Evolutionary conservation across 2,329 filamentous ascomycete species (phyloP), one percentile per base, ranked within the genome.

Genomic region (Sporothrix euskadiensis): DNA sequence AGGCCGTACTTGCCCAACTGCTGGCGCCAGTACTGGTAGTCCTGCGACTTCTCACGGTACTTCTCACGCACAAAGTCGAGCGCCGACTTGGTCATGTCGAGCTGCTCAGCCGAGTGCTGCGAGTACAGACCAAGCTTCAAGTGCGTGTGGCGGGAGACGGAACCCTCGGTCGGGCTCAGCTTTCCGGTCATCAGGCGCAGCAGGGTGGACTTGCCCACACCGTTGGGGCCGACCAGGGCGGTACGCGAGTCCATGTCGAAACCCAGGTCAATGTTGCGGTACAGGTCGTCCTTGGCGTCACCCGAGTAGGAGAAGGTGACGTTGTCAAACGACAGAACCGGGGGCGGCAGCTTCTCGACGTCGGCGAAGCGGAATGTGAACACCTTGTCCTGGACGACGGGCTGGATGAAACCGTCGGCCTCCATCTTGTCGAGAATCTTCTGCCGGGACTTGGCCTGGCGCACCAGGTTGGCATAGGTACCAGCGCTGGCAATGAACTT

Each of bases 361-460:
- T 98, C 94, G 78, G 96, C 96, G 83, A 99, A 99, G 80, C 95
- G 91, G 91, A 99, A 99, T 74, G 91, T 95, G 86, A 99, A 99
- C 81, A 97, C 92, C 75, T 90, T 89, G 84, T 99, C 96, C 76
- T 89, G 84, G 73, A 88, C 84, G 76, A 99, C 94, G 73, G 94
- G 93, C 84, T 99, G 92, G 81, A 99, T 98, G 84, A 98, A 96
- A 78, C 96, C 96, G 80, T 99, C 96, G 79, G 97, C 96, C 88
- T 98, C 95, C 96, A 99, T 99, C 91, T 99, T 99, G 89, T 99
- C 96, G 78, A 98, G 88, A 83, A 98, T 98, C 93, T 99, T 99
- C 85, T 99, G 96, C 77, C 96, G 91, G 59, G 96, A 98, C 88
- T 99, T 99, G 84, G 97, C 97, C 85, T 99, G 96, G 83, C 93